Conservation (phyloP, 768 basidiomycete genomes). For the Lactarius sp. region DNA sequence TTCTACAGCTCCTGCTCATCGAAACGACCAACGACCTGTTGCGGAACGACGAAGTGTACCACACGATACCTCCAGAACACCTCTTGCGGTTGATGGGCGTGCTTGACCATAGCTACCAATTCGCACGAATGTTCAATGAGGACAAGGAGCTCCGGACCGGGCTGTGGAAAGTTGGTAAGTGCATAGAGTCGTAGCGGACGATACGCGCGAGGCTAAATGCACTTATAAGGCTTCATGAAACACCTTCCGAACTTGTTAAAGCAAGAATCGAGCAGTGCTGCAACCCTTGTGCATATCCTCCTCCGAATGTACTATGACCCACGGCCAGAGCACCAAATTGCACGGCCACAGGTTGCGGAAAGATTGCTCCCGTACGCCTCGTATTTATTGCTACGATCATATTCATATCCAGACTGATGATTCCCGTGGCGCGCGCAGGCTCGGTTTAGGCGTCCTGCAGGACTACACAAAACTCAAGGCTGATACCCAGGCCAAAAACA, state of each 20-base stretch:
- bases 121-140: slow-evolving; percentile 95
- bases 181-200: not conserved
- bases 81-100: slow-evolving; percentile 91
- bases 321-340: slow-evolving; percentile 80
- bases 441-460: slow-evolving; percentile 81
- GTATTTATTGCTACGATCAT: not conserved
- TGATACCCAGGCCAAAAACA: slow-evolving; percentile 93
- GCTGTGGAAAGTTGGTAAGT: slow-evolving; percentile 98
- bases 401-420: slow-evolving; percentile 2
- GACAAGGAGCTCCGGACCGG: slow-evolving; percentile 96
- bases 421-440: slow-evolving; percentile 40
- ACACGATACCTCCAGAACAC: slow-evolving; percentile 90
- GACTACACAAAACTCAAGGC: slow-evolving; percentile 87
- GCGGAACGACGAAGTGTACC: slow-evolving; percentile 87
- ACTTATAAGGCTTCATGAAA: slow-evolving; percentile 91
- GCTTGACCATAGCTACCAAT: slow-evolving; percentile 95
- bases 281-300: slow-evolving; percentile 88
- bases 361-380: slow-evolving; percentile 58
- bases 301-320: slow-evolving; percentile 92
- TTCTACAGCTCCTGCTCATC: slow-evolving; percentile 90
- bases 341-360: slow-evolving; percentile 74
- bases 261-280: slow-evolving; percentile 96
- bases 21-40: slow-evolving; percentile 96
- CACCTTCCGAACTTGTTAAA: slow-evolving; percentile 96
- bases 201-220: not conserved